These are phyloP conservation scores for Favolaschia claudopus DNA, from an alignment of 768 basidiomycete species.

Conservation along the genomic window DNA sequence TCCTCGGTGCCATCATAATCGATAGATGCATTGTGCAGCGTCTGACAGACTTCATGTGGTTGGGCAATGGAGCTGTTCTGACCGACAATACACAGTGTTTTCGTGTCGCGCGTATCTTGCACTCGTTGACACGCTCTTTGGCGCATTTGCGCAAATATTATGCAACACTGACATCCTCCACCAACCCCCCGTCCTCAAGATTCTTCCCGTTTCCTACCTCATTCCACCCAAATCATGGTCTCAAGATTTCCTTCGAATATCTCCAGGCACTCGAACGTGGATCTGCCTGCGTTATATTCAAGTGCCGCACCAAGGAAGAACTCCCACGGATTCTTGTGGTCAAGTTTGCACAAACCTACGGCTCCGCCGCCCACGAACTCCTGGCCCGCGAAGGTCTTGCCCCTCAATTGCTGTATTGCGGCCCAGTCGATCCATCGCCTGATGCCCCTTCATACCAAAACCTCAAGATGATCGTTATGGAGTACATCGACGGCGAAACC, in stretches of 20 bases:
- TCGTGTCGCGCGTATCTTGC: conserved; percentile 28
- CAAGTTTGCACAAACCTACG: conserved; percentile 47
- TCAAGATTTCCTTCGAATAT: conserved; percentile 28
- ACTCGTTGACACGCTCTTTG: conserved; percentile 27
- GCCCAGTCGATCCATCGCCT: conserved; percentile 17
- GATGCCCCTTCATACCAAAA: conserved; percentile 4
- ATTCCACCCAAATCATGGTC: background rate
- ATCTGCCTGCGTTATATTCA: conserved; percentile 32
- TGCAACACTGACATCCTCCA: conserved; percentile 20
- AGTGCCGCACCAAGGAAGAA: conserved; percentile 15
- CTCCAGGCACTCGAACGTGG: conserved; percentile 25
- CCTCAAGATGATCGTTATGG: conserved; percentile 49
- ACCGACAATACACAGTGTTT: conserved; percentile 17
- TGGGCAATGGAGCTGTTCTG: conserved; percentile 23
- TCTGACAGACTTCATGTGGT: conserved; percentile 42
- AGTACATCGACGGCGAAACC: conserved; percentile 35
- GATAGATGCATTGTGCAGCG: conserved; percentile 36
- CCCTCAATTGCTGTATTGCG: conserved; percentile 41
- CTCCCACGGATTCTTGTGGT: conserved; percentile 34
- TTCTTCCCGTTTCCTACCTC: conserved; percentile 28
- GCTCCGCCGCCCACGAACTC: conserved; percentile 37
- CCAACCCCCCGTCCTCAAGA: conserved; percentile 1
- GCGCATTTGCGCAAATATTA: conserved; percentile 19
- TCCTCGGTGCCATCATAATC: conserved; percentile 42
- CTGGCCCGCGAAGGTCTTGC: conserved; percentile 38